These are phyloP conservation scores for Oryza meridionalis DNA, from an alignment of 176 grass and related monocot species.

Conservation along the genomic window DNA sequence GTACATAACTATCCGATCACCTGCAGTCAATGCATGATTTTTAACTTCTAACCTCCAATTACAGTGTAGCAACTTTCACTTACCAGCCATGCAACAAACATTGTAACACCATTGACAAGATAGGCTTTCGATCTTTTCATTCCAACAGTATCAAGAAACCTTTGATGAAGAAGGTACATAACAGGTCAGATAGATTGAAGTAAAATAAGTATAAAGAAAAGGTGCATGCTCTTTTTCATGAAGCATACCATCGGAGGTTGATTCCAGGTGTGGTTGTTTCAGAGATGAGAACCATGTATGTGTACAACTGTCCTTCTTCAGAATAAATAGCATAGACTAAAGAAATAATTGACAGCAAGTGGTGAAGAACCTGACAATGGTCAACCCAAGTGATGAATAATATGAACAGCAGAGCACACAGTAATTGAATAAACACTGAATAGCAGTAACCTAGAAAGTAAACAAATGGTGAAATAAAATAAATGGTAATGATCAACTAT, in stretches of 20 bases:
- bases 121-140: constrained; percentile 96
- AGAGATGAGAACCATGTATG: constrained; percentile 98
- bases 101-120: constrained; percentile 78
- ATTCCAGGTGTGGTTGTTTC: constrained; percentile 97
- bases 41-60: constrained; percentile 13
- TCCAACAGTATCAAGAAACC: constrained; percentile 97
- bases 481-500: constrained; percentile 7
- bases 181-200: constrained; percentile 30
- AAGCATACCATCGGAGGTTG: constrained; percentile 93
- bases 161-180: constrained; percentile 50
- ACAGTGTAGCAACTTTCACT: constrained; percentile 41
- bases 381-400: constrained; percentile 26
- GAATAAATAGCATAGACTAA: constrained; percentile 74
- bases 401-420: neutral
- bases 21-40: neutral
- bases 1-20: constrained; percentile 15
- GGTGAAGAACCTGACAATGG: constrained; percentile 84
- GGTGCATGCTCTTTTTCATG: constrained; percentile 32
- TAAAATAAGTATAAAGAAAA: constrained; percentile 5
- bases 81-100: constrained; percentile 98
- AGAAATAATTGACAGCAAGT: constrained; percentile 77
- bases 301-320: constrained; percentile 92
- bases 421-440: neutral
- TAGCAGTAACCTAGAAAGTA: constrained; percentile 19
- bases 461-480: constrained; percentile 22